Evolutionary conservation across 495 filamentous ascomycete genomes (phyloP).

Genomic region (Xylaria palmicola): DNA sequence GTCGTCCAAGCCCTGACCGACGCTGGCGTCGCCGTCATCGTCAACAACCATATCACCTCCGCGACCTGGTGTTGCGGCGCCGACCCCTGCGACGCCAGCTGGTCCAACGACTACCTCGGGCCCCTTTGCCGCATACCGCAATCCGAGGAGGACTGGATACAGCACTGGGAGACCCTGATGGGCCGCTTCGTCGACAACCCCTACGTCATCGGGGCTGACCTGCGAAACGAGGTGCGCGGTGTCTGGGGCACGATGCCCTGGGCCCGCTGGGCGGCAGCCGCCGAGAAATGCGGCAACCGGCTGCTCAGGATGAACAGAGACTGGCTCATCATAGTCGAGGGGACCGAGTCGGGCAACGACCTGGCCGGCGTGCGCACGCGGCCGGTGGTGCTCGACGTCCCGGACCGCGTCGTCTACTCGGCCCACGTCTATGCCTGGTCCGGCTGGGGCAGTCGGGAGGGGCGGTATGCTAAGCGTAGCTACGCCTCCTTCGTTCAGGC

Average conservation of each 20-base stretch:
- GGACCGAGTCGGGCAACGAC: constrained; percentile 60
- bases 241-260: constrained; percentile 64
- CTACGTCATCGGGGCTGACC: constrained; percentile 57
- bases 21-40: constrained; percentile 56
- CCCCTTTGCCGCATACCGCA: constrained; percentile 53
- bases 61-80: constrained; percentile 61
- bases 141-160: constrained; percentile 58
- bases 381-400: constrained; percentile 52
- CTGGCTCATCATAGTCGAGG: constrained; percentile 63
- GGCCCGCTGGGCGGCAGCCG: constrained; percentile 56
- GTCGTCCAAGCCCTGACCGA: constrained; percentile 55
- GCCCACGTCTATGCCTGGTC: constrained; percentile 63
- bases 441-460: constrained; percentile 56
- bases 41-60: constrained; percentile 63
- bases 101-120: constrained; percentile 57
- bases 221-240: constrained; percentile 61
- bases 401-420: constrained; percentile 57
- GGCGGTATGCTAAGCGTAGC: constrained; percentile 49
- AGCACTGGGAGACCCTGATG: constrained; percentile 61
- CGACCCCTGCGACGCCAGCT: constrained; percentile 59
- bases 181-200: constrained; percentile 47
- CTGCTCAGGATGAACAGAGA: constrained; percentile 54
- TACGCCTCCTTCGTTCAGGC: constrained; percentile 56
- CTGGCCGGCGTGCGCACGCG: constrained; percentile 47
- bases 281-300: constrained; percentile 54